These are phyloP conservation scores for Aspergillus sp. DNA, from an alignment of 2,329 filamentous ascomycete species.

Conservation along the genomic window DNA sequence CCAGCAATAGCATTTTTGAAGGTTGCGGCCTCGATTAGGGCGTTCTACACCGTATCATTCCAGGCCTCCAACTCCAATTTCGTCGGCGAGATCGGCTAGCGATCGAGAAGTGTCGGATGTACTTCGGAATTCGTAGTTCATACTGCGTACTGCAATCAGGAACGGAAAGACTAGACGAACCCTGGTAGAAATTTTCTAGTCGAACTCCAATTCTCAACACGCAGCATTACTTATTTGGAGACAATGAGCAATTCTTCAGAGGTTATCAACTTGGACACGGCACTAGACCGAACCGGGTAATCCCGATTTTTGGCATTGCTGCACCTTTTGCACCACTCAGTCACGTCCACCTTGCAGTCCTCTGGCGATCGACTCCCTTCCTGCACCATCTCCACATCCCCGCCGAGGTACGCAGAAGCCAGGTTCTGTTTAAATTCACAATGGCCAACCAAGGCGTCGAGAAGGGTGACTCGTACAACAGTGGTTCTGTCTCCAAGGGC, in stretches of 20 bases:
- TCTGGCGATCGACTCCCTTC: background rate
- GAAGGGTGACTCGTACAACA: background rate
- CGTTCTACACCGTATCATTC: background rate
- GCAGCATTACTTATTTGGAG: background rate
- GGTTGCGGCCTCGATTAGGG: too few species aligned
- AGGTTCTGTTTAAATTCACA: background rate
- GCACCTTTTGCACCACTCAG: background rate
- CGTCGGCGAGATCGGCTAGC: background rate
- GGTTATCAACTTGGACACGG: background rate
- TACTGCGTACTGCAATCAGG: too few species aligned
- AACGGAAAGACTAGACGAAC: background rate
- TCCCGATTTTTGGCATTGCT: background rate
- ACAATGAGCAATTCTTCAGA: background rate
- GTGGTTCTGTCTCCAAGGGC: background rate
- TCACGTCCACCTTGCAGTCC: background rate
- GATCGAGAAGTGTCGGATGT: background rate
- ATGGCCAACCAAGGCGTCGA: background rate
- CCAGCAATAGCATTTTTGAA: background rate
- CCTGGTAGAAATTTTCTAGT: too few species aligned
- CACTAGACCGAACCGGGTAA: background rate
- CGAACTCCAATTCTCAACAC: background rate
- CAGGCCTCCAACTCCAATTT: background rate
- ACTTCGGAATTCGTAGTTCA: background rate
- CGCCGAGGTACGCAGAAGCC: background rate
- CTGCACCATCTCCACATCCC: background rate